Conservation (phyloP, 179 eudicot genomes). For the Silene vulgaris region DNA sequence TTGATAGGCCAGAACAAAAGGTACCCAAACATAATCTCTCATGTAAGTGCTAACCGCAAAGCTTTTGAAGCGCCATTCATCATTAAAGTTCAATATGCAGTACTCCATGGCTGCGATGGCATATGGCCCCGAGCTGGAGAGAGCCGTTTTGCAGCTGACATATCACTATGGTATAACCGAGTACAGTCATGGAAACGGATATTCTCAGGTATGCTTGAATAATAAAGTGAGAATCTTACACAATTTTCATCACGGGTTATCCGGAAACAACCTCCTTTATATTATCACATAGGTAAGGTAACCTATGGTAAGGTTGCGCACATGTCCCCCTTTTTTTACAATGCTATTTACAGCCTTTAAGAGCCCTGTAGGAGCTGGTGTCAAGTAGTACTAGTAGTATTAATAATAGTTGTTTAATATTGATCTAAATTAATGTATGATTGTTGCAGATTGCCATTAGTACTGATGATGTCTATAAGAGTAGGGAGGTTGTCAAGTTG, state of each 20-base stretch:
- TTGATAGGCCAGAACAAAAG: constrained; percentile 84
- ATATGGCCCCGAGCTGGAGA: constrained; percentile 66
- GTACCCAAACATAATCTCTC: constrained; percentile 26
- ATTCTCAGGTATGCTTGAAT: constrained; percentile 57
- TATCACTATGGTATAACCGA: constrained; percentile 83
- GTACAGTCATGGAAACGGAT: constrained; percentile 88
- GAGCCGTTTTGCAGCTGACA: constrained; percentile 78
- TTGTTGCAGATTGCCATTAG: constrained; percentile 59
- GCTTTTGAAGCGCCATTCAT: not conserved
- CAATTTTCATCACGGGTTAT: no score
- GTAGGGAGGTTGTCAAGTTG: constrained; percentile 60
- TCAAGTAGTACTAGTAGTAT: not conserved
- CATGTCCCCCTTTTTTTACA: not conserved
- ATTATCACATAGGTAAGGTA: no score
- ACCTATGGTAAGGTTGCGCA: not conserved
- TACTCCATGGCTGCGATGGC: constrained; percentile 85
- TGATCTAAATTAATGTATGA: not conserved
- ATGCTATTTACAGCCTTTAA: not conserved
- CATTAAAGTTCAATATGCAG: constrained; percentile 27
- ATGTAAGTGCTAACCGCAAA: not conserved
- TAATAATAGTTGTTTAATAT: not conserved
- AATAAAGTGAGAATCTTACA: no score
- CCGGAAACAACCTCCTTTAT: no score
- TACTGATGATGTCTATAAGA: constrained; percentile 86
- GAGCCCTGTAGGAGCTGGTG: not conserved